Base-by-base conservation (phyloP, 257 asterid species). In the Petunia secreta region DNA sequence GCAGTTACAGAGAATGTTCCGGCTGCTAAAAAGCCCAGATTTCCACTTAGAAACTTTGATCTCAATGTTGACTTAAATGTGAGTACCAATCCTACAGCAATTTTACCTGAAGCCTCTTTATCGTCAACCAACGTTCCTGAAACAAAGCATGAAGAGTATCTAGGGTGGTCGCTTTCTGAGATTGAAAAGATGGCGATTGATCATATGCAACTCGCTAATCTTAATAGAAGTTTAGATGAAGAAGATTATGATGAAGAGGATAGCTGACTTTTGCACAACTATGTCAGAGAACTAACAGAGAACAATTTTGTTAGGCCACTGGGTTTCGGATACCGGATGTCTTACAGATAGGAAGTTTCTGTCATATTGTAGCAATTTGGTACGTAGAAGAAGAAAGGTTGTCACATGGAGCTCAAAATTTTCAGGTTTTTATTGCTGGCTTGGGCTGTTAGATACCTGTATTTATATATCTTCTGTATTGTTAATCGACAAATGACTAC, bases 191-290 rank as follows among this genome's bases (percentile, higher is more conserved):
- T 91, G 87, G 89, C 87, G 46, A 76, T 87, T 6, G 86, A 86
- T 86, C 94, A 92, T 15, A 80, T 83, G 83, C 89, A 89, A 79
- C 86, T 92, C 66, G 92, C 90, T 53, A 85, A 53, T 71, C 63
- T 87, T 79, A 87, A 84, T 67, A 82, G 69, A 4, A 76, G 79
- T 60, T 58, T 83, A 52, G 87, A 89, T 11, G 96, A 89, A 84
- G 92, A 92, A 81, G 96, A 92, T 81, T 89, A 92, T 37, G 91
- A 91, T 10, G 94, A 89, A 73, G 94, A 92, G 89, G 83, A 82
- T 46, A 69, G 59, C 25, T 7, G 25, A 25, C 48, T 25, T 41
- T 69, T 48, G 25, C 10, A 16, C 43, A 46, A 10, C 46, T 48
- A 59, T 53, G 39, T 69, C 34, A 48, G 59, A 69, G 77, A 58